Evolutionary conservation across 306 rosid species (phyloP).

Genomic region (Castanea sativa): DNA sequence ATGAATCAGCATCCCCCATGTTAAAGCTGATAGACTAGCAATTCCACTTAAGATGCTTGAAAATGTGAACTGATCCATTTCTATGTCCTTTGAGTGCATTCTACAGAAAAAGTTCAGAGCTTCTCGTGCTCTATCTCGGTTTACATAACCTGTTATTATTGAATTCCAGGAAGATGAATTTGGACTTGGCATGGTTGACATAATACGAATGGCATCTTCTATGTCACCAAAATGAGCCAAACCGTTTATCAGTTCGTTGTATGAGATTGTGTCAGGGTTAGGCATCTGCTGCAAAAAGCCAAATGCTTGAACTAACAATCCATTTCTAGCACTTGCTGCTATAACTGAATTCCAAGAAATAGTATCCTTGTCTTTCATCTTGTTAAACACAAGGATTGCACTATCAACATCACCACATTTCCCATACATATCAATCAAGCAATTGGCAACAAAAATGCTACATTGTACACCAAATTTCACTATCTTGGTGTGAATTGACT

Average conservation of each 20-base stretch:
- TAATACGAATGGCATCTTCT: constrained; percentile 47
- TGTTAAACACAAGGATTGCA: constrained; percentile 32
- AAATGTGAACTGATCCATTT: constrained; percentile 66
- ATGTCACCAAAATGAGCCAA: constrained; percentile 53
- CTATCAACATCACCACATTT: constrained; percentile 54
- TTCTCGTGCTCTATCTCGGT: constrained; percentile 45
- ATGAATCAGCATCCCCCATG: constrained; percentile 63
- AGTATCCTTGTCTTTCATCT: constrained; percentile 38
- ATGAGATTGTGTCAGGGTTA: constrained; percentile 51
- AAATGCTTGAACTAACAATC: constrained; percentile 43
- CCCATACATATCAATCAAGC: constrained; percentile 81
- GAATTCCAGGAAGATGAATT: constrained; percentile 80
- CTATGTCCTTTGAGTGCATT: constrained; percentile 48
- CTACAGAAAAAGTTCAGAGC: constrained; percentile 53
- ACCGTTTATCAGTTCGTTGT: constrained; percentile 65
- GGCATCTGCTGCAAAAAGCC: constrained; percentile 51
- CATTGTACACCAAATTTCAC: constrained; percentile 43
- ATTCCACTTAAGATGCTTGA: constrained; percentile 61
- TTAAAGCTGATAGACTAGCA: constrained; percentile 55
- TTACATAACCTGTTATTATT: constrained; percentile 60
- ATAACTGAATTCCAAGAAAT: constrained; percentile 75
- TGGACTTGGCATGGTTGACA: constrained; percentile 51
- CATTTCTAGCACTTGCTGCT: constrained; percentile 55
- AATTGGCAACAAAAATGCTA: constrained; percentile 46
- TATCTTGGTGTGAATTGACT: constrained; percentile 52